These are phyloP conservation scores for Penicillium vulpinum DNA, from an alignment of 2,329 filamentous ascomycete genomes.

Conservation along the genomic window DNA sequence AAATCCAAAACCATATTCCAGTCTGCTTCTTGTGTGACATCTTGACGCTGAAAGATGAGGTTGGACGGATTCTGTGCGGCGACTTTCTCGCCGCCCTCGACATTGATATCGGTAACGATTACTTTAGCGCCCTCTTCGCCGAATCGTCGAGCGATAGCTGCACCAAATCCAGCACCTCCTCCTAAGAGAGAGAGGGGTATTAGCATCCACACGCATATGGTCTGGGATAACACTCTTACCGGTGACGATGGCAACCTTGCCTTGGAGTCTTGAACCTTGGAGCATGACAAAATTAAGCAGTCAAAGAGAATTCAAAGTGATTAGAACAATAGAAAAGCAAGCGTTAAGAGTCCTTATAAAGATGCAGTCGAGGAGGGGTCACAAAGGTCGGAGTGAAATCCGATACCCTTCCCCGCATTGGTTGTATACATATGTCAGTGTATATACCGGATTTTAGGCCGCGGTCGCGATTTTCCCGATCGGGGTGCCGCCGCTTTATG, in stretches of 20 bases:
- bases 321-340: neutral
- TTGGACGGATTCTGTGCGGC: slow-evolving; percentile 31
- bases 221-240: slow-evolving; percentile 30
- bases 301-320: neutral
- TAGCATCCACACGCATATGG: neutral
- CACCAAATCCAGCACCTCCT: slow-evolving; percentile 46
- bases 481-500: no score
- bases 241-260: slow-evolving; percentile 50
- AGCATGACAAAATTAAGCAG: neutral
- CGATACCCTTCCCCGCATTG: slow-evolving; percentile 19
- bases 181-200: slow-evolving; percentile 21
- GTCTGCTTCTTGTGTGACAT: slow-evolving; percentile 36
- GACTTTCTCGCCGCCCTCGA: slow-evolving; percentile 33
- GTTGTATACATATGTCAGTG: no score
- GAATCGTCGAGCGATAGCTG: slow-evolving; percentile 43
- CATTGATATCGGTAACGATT: slow-evolving; percentile 45
- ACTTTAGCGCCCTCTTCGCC: slow-evolving; percentile 45
- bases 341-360: neutral
- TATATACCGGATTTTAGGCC: no score
- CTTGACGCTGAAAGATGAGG: slow-evolving; percentile 36
- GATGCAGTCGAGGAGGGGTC: slow-evolving; percentile 14
- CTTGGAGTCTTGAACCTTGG: slow-evolving; percentile 38
- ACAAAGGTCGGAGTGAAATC: slow-evolving; percentile 18
- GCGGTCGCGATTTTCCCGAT: no score
- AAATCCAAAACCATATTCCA: slow-evolving; percentile 36